phyloP scores from a whole-genome alignment of 345 rosid species.

The Acer negundo region DNA sequence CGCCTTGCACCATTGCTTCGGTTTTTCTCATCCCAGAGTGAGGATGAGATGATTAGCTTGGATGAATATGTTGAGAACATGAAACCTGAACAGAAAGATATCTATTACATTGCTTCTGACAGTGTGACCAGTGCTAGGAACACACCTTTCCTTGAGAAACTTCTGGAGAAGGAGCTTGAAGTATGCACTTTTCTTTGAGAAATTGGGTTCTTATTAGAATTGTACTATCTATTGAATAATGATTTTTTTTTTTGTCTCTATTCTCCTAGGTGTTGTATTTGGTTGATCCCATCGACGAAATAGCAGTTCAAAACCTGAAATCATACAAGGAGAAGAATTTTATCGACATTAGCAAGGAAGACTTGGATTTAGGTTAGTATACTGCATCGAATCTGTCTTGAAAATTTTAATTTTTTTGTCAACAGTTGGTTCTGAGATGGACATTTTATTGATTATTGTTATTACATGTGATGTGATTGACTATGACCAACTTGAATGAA shows the following conservation, averaged over 20 bases:
- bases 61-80: slow-evolving; percentile 97
- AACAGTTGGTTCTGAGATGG: background rate
- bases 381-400: background rate
- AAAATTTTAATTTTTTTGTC: background rate
- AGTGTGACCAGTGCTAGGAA: slow-evolving; percentile 84
- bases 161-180: slow-evolving; percentile 82
- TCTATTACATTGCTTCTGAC: slow-evolving; percentile 88
- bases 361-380: slow-evolving; percentile 81
- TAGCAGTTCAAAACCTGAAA: slow-evolving; percentile 86
- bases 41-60: slow-evolving; percentile 88
- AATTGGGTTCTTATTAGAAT: slow-evolving; percentile 5
- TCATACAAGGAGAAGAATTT: slow-evolving; percentile 94
- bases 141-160: slow-evolving; percentile 95
- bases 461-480: background rate
- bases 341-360: slow-evolving; percentile 97
- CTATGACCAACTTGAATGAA: background rate
- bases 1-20: slow-evolving; percentile 93
- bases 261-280: slow-evolving; percentile 66
- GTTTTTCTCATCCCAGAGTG: slow-evolving; percentile 96
- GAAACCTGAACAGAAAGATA: slow-evolving; percentile 95
- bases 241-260: slow-evolving; percentile 8
- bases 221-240: slow-evolving; percentile 9
- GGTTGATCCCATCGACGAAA: slow-evolving; percentile 95
- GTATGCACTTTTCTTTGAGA: slow-evolving; percentile 39
- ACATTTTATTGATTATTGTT: background rate